phyloP scores from a whole-genome alignment of 1,284 basidiomycete genomes.

The Leccinum angustisporum region DNA sequence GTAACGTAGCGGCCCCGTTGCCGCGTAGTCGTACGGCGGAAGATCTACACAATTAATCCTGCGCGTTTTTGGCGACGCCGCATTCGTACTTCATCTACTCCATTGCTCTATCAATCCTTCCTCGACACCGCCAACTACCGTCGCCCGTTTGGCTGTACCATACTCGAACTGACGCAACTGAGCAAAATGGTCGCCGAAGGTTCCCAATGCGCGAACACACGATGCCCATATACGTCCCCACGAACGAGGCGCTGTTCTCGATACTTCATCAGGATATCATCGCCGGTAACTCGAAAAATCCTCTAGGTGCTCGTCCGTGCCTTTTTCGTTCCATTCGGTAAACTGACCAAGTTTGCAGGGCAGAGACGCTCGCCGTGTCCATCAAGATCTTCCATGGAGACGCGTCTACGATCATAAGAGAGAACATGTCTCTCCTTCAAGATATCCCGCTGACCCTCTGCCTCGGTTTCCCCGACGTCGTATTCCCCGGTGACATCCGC shows the following conservation, averaged over 20 bases:
- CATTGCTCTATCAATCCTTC: constrained; percentile 23
- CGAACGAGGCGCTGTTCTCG: constrained; percentile 84
- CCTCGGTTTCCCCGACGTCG: constrained; percentile 96
- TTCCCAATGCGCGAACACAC: constrained; percentile 67
- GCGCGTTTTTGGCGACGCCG: constrained; percentile 19
- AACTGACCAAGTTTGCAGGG: constrained; percentile 45
- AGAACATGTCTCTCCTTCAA: constrained; percentile 86
- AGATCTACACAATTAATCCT: no score
- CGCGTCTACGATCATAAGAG: constrained; percentile 69
- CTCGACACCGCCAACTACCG: constrained; percentile 59
- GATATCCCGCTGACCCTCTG: constrained; percentile 82
- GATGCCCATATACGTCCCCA: constrained; percentile 89
- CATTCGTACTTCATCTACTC: constrained; percentile 15
- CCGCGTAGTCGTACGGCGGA: no score
- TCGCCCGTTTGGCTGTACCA: constrained; percentile 92
- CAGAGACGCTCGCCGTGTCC: constrained; percentile 86
- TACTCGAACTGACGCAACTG: constrained; percentile 82
- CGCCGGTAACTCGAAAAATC: constrained; percentile 80
- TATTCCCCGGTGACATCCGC: constrained; percentile 88
- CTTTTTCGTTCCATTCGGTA: neutral
- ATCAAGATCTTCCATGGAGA: constrained; percentile 89
- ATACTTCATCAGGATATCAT: constrained; percentile 97
- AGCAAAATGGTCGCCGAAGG: constrained; percentile 65
- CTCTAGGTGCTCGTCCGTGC: constrained; percentile 53
- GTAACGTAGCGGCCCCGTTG: no score